Percentiles rank a stretch among this genome's conserved stretches.
phyloP scores from a whole-genome alignment of 257 asterid genomes.

The Phtheirospermum japonicum region DNA sequence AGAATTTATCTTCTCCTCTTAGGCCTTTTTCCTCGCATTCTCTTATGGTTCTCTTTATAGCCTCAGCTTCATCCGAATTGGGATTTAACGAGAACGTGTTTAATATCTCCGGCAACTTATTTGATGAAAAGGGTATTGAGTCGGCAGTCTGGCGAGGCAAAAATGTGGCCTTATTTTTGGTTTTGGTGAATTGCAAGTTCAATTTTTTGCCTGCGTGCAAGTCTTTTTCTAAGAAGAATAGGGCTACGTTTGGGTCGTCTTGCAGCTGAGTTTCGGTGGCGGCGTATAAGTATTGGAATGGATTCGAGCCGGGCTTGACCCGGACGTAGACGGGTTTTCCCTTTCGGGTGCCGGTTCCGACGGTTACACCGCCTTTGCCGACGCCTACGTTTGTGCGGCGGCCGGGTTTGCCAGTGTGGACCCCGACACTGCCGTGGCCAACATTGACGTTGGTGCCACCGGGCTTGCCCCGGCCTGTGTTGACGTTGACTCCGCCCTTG shows the following conservation, averaged over 20 bases:
- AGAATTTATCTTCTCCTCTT: slow-evolving; percentile 58
- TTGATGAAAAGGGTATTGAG: slow-evolving; percentile 67
- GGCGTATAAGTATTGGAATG: slow-evolving; percentile 48
- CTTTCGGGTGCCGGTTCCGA: slow-evolving; percentile 30
- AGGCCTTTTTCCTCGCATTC: slow-evolving; percentile 60
- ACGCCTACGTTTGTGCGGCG: slow-evolving; percentile 46
- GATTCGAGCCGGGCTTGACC: slow-evolving; percentile 33
- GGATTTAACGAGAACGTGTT: slow-evolving; percentile 45
- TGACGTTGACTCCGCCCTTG: slow-evolving; percentile 50
- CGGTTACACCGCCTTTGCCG: slow-evolving; percentile 50
- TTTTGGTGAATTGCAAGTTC: slow-evolving; percentile 49
- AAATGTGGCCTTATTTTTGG: slow-evolving; percentile 31
- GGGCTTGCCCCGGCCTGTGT: slow-evolving; percentile 34
- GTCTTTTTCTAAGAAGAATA: slow-evolving; percentile 69
- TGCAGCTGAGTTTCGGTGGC: slow-evolving; percentile 64
- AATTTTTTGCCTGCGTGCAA: slow-evolving; percentile 48
- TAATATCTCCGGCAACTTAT: slow-evolving; percentile 46
- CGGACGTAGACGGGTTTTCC: slow-evolving; percentile 58
- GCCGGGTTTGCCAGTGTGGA: slow-evolving; percentile 39
- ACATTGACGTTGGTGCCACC: slow-evolving; percentile 51
- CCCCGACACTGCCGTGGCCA: slow-evolving; percentile 50
- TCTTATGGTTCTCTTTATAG: slow-evolving; percentile 49
- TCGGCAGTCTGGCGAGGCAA: slow-evolving; percentile 59
- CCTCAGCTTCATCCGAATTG: slow-evolving; percentile 45
- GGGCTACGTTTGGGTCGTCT: slow-evolving; percentile 58